Evolutionary conservation across 345 rosid species (phyloP), one percentile per base, ranked within the genome.

Genomic region (Hibiscus mutabilis): DNA sequence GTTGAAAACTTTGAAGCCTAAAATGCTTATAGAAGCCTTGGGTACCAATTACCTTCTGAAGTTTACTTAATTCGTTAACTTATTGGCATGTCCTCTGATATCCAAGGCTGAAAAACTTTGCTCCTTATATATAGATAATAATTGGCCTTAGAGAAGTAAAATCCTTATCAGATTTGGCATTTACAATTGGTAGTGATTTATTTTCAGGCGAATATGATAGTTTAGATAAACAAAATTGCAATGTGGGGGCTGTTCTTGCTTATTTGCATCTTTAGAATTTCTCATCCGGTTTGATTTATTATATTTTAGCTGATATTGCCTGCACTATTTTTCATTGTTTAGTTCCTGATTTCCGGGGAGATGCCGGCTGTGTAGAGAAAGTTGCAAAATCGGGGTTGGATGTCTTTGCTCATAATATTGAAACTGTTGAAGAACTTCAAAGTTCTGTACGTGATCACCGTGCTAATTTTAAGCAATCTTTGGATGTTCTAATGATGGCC

Each of bases 331-430:
- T 73, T 70, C 13, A 11, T 57, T 62, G 46, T 79, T 46, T 70
- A 95, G 99, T 92, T 83, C 99, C 99, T 80, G 98, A 96, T 86
- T 96, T 92, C 78, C 91, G 87, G 58, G 99, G 97, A 73, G 88
- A 92, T 69, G 44, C 79, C 44, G 80, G 78, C 53, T 92, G 96
- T 60, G 96, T 96, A 19, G 95, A 88, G 85, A 90, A 83, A 79
- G 98, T 92, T 71, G 84, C 97, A 47, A 91, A 73, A 81, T 91
- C 98, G 13, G 98, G 97, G 47, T 79, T 96, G 59, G 88, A 96
- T 78, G 98, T 92, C 61, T 76, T 96, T 73, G 99, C 98, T 72
- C 99, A 96, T 82, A 96, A 96, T 76, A 92, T 96, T 52, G 98
- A 96, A 86, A 92, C 98, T 3, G 99, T 96, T 18, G 97, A 92